Base-by-base conservation (phyloP, 139 green algal species). In the Chlamydomonas sp. region DNA sequence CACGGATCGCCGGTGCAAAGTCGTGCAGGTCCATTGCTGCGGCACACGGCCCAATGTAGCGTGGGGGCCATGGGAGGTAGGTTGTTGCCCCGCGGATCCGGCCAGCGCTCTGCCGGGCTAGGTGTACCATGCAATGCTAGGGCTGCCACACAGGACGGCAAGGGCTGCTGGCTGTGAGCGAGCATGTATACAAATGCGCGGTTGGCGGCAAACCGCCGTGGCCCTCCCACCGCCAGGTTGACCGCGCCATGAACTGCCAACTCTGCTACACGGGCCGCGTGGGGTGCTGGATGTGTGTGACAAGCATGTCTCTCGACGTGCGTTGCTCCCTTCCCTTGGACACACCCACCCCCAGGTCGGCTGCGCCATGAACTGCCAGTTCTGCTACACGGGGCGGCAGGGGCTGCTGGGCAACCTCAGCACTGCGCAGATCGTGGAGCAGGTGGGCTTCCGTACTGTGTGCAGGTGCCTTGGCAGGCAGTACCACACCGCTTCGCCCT, bases 341-440 rank as follows among this genome's bases (percentile, higher is more conserved):
- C 69, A 12, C 16, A 12, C 14, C 69, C 14, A 12, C 69, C 14
- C 69, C 16, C 93, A 93, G 86, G 93, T 97, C 15, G 94, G 95
- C 63, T 97, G 95, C 80, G 96, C 93, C 8, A 96, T 97, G 94
- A 94, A 94, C 85, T 97, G 95, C 93, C 93, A 93, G 92, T 98
- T 98, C 90, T 98, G 96, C 91, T 95, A 91, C 90, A 97, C 96
- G 9, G 96, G 96, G 15, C 91, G 92, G 8, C 96, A 96, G 95
- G 96, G 96, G 10, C 93, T 98, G 64, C 81, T 89, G 68, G 93
- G 86, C 61, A 96, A 96, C 89, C 93, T 98, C 0, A 93, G 77
- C 17, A 91, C 96, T 49, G 94, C 93, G 1, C 95, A 98, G 90
- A 97, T 98, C 60, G 90, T 97, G 3, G 95, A 98, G 81, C 96